Evolutionary conservation across 1,284 basidiomycete species (phyloP).

Genomic region (Moesziomyces sp.): DNA sequence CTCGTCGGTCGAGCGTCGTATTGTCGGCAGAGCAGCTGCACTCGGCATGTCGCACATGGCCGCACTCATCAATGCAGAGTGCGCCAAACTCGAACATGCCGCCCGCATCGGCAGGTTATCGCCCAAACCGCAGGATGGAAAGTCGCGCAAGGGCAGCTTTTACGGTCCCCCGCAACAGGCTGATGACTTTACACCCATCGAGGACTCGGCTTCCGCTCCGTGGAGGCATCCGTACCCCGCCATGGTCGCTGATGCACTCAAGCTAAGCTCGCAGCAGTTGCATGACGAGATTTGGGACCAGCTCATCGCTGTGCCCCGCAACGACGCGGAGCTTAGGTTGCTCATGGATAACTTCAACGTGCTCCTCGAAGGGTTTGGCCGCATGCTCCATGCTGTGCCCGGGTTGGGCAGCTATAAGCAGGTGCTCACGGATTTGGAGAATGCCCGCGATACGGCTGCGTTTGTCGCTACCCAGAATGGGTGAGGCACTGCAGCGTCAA

Average conservation of each 20-base stretch:
- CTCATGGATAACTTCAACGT: slow-evolving; percentile 36
- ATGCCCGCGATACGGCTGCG: slow-evolving; percentile 35
- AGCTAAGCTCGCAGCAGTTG: slow-evolving; percentile 27
- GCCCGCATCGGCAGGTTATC: slow-evolving; percentile 11
- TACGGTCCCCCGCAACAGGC: slow-evolving; percentile 4
- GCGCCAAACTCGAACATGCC: slow-evolving; percentile 18
- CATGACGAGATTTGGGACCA: slow-evolving; percentile 51
- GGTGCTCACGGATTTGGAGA: slow-evolving; percentile 26
- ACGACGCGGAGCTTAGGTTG: slow-evolving; percentile 24
- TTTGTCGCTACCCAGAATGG: slow-evolving; percentile 40
- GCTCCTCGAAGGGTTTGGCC: slow-evolving; percentile 30
- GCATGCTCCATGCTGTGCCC: slow-evolving; percentile 41
- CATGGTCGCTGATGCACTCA: slow-evolving; percentile 40
- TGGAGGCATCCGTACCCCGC: slow-evolving; percentile 49
- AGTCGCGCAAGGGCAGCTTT: slow-evolving; percentile 23
- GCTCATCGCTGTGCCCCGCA: slow-evolving; percentile 28
- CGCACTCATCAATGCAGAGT: slow-evolving; percentile 34
- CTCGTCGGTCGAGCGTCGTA: slow-evolving; percentile 24
- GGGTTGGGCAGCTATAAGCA: slow-evolving; percentile 33
- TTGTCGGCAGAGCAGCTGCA: slow-evolving; percentile 31
- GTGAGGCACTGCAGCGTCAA: background rate
- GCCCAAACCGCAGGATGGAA: slow-evolving; percentile 17
- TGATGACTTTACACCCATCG: slow-evolving; percentile 27
- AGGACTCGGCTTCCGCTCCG: slow-evolving; percentile 39
- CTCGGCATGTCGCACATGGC: slow-evolving; percentile 41